Evolutionary conservation across 805 yeast genomes (phyloP).

Genomic region (Metschnikowia cerradonensis): DNA sequence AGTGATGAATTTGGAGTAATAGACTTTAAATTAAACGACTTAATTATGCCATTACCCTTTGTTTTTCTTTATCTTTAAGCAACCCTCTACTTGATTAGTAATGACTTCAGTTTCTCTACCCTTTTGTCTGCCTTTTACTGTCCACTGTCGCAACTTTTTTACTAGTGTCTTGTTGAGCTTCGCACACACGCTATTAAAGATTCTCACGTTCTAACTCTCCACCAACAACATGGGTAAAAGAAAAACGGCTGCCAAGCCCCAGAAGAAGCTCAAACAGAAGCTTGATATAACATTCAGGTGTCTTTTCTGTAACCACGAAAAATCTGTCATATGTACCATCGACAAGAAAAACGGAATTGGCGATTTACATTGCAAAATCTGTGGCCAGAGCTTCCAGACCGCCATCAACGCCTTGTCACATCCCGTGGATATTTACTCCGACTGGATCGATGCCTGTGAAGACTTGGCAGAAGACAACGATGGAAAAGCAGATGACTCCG

Average conservation of each 20-base stretch:
- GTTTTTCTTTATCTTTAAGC: too few species aligned
- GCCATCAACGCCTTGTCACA: constrained; percentile 79
- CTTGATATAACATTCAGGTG: constrained; percentile 85
- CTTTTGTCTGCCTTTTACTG: too few species aligned
- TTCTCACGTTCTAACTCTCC: not conserved
- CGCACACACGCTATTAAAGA: not conserved
- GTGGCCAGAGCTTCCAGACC: constrained; percentile 91
- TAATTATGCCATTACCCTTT: too few species aligned
- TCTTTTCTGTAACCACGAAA: constrained; percentile 92
- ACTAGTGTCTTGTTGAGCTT: not conserved
- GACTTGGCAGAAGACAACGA: constrained; percentile 70
- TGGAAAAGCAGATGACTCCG: constrained; percentile 22
- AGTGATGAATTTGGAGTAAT: not conserved
- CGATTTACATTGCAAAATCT: constrained; percentile 79
- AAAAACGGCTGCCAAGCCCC: constrained; percentile 76
- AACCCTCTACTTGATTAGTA: too few species aligned
- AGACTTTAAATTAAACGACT: not conserved
- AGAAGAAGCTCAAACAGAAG: constrained; percentile 68
- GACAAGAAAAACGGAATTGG: constrained; percentile 88
- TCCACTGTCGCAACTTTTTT: too few species aligned
- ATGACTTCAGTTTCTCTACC: too few species aligned
- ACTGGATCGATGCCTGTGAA: constrained; percentile 97
- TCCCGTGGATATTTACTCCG: constrained; percentile 92
- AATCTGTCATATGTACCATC: constrained; percentile 79
- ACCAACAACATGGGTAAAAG: constrained; percentile 58